Conservation (phyloP, 2,329 filamentous ascomycete species). For the Dissoconium aciculare region DNA sequence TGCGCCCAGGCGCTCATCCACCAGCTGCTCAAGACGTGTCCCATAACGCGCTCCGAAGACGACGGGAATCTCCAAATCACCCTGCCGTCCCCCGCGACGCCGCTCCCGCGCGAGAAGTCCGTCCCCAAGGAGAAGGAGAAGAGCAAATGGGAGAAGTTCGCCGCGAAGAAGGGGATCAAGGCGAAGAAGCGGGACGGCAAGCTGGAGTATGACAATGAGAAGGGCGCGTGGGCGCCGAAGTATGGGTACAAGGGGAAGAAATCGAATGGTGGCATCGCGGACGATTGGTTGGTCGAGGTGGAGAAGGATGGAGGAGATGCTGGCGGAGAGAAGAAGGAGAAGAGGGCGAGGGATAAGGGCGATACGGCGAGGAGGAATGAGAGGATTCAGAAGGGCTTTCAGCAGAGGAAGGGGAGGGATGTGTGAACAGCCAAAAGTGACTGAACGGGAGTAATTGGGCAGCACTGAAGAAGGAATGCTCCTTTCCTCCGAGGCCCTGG, state of each 20-base stretch:
- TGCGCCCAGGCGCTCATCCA: conserved; percentile 86
- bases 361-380: conserved; percentile 34
- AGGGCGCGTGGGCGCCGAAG: conserved; percentile 77
- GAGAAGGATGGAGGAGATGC: too few species aligned
- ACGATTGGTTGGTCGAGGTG: conserved; percentile 85
- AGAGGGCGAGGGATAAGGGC: conserved; percentile 42
- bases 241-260: conserved; percentile 92
- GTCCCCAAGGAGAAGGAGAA: conserved; percentile 65
- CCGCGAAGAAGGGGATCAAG: conserved; percentile 91
- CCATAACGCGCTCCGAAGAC: conserved; percentile 51
- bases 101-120: conserved; percentile 80
- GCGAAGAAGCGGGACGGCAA: conserved; percentile 71
- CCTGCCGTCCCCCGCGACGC: conserved; percentile 55
- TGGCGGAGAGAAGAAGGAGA: conserved; percentile 48
- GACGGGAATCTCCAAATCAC: conserved; percentile 55
- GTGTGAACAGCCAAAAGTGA: too few species aligned
- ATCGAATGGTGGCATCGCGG: conserved; percentile 56
- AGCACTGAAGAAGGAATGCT: too few species aligned
- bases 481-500: too few species aligned
- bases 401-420: conserved; percentile 11
- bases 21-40: conserved; percentile 80
- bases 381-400: too few species aligned
- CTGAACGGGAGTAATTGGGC: too few species aligned
- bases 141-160: conserved; percentile 94
- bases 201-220: conserved; percentile 69